Evolutionary conservation across 257 asterid species (phyloP), one percentile per base, ranked within the genome.

Genomic region (Solanum rostratum): DNA sequence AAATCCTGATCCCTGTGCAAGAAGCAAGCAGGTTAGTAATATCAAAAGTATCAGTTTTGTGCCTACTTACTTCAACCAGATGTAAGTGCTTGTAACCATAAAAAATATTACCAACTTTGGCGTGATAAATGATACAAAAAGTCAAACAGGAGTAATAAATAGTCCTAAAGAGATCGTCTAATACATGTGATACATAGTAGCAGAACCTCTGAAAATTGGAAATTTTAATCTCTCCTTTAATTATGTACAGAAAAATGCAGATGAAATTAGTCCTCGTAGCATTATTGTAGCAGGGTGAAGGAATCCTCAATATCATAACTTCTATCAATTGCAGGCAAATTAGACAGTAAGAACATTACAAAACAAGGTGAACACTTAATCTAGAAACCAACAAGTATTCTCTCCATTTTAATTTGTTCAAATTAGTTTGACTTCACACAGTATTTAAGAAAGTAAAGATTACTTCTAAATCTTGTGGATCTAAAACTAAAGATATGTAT

Each of bases 1-100:
- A 84, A 84, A 86, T 94, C 97, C 50, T 91, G 92, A 90, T 91
- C 97, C 92, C 99, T 97, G 88, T 33, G 85, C 45, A 83, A 60
- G 82, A 78, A 78, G 45, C 82, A 50, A 50, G 65, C 65, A 78
- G 45, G 50, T 49, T 71, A 55, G 60, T 60, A 45, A 50, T 54
- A 76, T 30, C 69, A 81, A 83, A n/a, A 82, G 62, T 12, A 27
- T 52, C 66, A 57, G 30, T 46, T 49, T 76, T 22, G 82, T 78
- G 24, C 18, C 63, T 76, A 10, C 82, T 16, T 29, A 50, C 82
- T 50, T 78, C 63, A 78, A 78, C 65, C 60, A 78, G 82, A 78
- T 50, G n/a, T 52, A 46, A 18, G 39, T 76, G 50, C 43, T 76
- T 49, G 43, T 49, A 49, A 78, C 27, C 65, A 78, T 18, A 37